Evolutionary conservation across 345 rosid species (phyloP).

Genomic region (Lepidium aucheri): DNA sequence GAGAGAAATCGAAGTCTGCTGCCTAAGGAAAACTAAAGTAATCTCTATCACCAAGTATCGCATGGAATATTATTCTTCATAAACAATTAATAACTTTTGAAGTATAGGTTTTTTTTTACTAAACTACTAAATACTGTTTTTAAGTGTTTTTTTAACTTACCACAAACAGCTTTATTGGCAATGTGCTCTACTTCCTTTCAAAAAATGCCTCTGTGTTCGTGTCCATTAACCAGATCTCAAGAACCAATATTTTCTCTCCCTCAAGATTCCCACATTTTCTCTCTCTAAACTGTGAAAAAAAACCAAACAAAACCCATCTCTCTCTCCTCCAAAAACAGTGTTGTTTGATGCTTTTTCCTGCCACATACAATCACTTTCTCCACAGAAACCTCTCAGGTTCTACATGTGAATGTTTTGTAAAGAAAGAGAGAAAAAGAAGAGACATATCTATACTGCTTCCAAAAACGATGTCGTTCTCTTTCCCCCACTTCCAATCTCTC

Average conservation of each 20-base stretch:
- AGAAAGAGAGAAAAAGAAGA: conserved; percentile 12
- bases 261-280: conserved; percentile 28
- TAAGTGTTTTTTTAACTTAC: not conserved
- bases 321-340: not conserved
- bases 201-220: conserved; percentile 12
- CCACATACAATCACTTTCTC: conserved; percentile 34
- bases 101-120: too few relatives aligned
- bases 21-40: too few relatives aligned
- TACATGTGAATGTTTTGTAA: conserved; percentile 53
- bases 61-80: too few relatives aligned
- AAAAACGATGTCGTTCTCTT: conserved; percentile 34
- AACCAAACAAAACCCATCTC: not conserved
- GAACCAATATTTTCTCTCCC: not conserved
- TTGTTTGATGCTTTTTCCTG: not conserved
- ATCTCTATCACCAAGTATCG: too few relatives aligned
- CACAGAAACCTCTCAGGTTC: conserved; percentile 32
- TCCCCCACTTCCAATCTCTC: conserved; percentile 1
- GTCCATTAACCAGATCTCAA: conserved; percentile 37
- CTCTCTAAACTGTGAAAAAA: not conserved
- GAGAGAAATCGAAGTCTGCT: too few relatives aligned
- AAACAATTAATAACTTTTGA: too few relatives aligned
- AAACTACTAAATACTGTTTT: too few relatives aligned
- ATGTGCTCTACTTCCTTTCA: conserved; percentile 34
- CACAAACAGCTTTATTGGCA: conserved; percentile 44
- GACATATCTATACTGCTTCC: conserved; percentile 32